Percentiles rank a stretch among this genome's conserved stretches.
These are phyloP conservation scores for Penicillium soppii DNA, from an alignment of 495 filamentous ascomycete genomes.

Conservation along the genomic window DNA sequence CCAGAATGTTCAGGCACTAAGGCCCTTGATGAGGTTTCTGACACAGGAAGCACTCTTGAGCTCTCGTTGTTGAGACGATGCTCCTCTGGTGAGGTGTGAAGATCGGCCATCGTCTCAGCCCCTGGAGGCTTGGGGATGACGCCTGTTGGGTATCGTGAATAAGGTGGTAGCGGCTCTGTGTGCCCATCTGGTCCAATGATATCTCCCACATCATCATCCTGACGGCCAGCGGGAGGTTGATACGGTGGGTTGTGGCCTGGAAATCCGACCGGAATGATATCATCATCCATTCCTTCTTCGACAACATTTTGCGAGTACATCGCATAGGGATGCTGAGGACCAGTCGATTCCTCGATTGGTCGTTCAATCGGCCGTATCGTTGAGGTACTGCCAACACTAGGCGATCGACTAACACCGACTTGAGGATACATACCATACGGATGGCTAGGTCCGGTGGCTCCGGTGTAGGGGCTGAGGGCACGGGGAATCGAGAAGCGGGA, in stretches of 20 bases:
- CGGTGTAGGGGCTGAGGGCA: slow-evolving; percentile 53
- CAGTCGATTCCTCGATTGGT: slow-evolving; percentile 59
- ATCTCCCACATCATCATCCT: slow-evolving; percentile 81
- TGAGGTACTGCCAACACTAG: slow-evolving; percentile 64
- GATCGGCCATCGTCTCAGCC: slow-evolving; percentile 24
- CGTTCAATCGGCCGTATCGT: slow-evolving; percentile 56
- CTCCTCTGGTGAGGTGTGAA: slow-evolving; percentile 21
- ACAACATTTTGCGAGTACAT: slow-evolving; percentile 80
- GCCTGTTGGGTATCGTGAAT: slow-evolving; percentile 74
- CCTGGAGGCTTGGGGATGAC: slow-evolving; percentile 38
- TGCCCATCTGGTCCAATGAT: slow-evolving; percentile 89
- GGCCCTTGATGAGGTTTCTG: slow-evolving; percentile 47
- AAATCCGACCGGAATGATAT: slow-evolving; percentile 71
- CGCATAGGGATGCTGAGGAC: slow-evolving; percentile 85
- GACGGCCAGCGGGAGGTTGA: slow-evolving; percentile 68
- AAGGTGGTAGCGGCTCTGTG: slow-evolving; percentile 86
- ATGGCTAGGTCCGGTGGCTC: slow-evolving; percentile 55
- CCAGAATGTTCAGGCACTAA: slow-evolving; percentile 21
- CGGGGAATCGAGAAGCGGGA: slow-evolving; percentile 46
- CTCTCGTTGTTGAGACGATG: slow-evolving; percentile 15
- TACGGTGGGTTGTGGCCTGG: slow-evolving; percentile 62
- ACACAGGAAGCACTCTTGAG: slow-evolving; percentile 31
- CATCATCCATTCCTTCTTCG: slow-evolving; percentile 46
- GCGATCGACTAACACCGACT: slow-evolving; percentile 55
- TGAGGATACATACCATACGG: slow-evolving; percentile 58